A percentile compares a stretch with the other conserved stretches of the same genome.
Evolutionary conservation across 768 basidiomycete genomes (phyloP).

Genomic region (Agrocybe chaxingu): DNA sequence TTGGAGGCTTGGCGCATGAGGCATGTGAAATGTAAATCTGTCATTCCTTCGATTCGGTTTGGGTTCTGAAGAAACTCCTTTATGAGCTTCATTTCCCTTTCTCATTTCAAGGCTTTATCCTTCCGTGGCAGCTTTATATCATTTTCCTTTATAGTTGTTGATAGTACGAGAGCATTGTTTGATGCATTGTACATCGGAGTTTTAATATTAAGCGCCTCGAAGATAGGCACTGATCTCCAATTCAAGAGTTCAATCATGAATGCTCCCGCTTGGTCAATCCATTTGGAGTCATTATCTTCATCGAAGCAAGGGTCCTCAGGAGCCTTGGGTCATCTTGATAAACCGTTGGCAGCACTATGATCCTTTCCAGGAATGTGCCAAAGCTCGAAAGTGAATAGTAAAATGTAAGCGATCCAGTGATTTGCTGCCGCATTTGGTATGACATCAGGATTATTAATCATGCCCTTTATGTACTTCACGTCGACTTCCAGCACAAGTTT

Average conservation of each 20-base stretch:
- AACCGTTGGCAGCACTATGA: constrained; percentile 19
- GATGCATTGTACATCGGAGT: too few relatives aligned
- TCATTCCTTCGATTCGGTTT: neutral
- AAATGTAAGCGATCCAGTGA: constrained; percentile 22
- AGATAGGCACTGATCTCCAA: too few relatives aligned
- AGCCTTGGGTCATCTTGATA: constrained; percentile 18
- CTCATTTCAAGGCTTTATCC: neutral
- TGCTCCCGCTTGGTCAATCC: constrained; percentile 12
- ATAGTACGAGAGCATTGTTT: too few relatives aligned
- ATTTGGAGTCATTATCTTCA: constrained; percentile 12
- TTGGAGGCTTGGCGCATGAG: constrained; percentile 15
- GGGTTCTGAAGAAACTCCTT: constrained; percentile 2
- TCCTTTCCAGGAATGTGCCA: constrained; percentile 30
- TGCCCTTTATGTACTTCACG: constrained; percentile 27
- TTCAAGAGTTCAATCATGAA: neutral
- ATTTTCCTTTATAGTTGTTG: neutral
- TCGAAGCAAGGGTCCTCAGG: constrained; percentile 12
- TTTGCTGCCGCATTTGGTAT: constrained; percentile 24
- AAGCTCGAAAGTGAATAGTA: constrained; percentile 31
- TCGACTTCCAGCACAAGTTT: constrained; percentile 23
- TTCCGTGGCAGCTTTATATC: neutral
- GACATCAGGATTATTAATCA: constrained; percentile 26
- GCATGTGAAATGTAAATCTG: neutral
- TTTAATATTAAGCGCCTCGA: too few relatives aligned
- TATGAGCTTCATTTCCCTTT: constrained; percentile 2